A percentile compares a stretch with the other conserved stretches of the same genome.
phyloP scores from a whole-genome alignment of 805 yeast species.

The Candida odintsovae region DNA sequence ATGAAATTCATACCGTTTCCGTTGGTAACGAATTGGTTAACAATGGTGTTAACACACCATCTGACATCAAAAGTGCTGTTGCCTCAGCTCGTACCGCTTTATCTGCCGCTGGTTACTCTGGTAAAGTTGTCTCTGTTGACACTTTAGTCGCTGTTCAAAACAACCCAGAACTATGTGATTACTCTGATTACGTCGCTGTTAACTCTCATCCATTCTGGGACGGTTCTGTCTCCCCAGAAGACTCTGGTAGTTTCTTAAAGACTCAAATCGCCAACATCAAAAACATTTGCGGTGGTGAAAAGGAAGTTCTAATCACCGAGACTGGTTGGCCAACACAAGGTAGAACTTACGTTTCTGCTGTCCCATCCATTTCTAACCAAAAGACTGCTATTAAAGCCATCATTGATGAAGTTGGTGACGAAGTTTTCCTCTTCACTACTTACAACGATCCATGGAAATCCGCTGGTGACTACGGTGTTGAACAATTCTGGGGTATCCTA shows the following conservation, averaged over 20 bases:
- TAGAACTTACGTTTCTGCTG: slow-evolving; percentile 44
- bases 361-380: slow-evolving; percentile 52
- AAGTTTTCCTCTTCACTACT: slow-evolving; percentile 53
- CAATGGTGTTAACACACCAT: slow-evolving; percentile 39
- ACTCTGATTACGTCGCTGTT: slow-evolving; percentile 59
- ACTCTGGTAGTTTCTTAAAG: slow-evolving; percentile 49
- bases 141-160: slow-evolving; percentile 53
- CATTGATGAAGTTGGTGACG: slow-evolving; percentile 37
- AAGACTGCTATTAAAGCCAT: slow-evolving; percentile 45
- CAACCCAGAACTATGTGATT: slow-evolving; percentile 48
- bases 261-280: slow-evolving; percentile 41
- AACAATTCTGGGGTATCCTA: slow-evolving; percentile 44
- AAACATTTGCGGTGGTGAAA: slow-evolving; percentile 40
- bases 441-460: slow-evolving; percentile 61
- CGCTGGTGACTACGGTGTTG: slow-evolving; percentile 51
- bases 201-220: slow-evolving; percentile 67
- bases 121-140: slow-evolving; percentile 59
- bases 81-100: slow-evolving; percentile 41
- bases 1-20: slow-evolving; percentile 57
- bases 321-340: slow-evolving; percentile 73
- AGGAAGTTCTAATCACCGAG: slow-evolving; percentile 47
- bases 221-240: slow-evolving; percentile 42
- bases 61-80: slow-evolving; percentile 43
- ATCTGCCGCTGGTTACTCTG: slow-evolving; percentile 41
- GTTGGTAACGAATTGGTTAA: slow-evolving; percentile 92